Base-by-base conservation (phyloP, 495 filamentous ascomycete species). In the Podospora fimiseda region DNA sequence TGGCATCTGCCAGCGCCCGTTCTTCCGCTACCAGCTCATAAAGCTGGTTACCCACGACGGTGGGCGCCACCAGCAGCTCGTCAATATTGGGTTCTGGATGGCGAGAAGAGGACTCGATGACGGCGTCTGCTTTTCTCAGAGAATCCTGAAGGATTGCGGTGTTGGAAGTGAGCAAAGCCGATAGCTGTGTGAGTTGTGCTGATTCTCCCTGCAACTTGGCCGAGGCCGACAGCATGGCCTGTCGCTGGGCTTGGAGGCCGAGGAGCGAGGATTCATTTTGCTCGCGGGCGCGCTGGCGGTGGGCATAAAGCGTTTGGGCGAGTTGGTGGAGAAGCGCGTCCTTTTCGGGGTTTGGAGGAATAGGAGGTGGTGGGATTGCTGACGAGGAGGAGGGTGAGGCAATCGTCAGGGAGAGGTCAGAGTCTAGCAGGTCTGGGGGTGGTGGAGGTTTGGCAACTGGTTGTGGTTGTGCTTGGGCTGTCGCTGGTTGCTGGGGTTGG, bases 311-410 rank as follows among this genome's bases (percentile, higher is more conserved):
- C 1, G 83, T 80, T 21, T 74, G 73, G 43, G 87, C 88, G 20
- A 98, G 78, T 14, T 88, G 85, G 40, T 83, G 79, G 9, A 95
- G 79, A 20, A 98, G 81, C 30, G 84, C 83, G 65, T 96, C 90
- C 64, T 96, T 98, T 71, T 98, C 90, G 6, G 93, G 93, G 65
- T 98, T 98, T 1, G 90, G 92, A 1, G 93, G 93, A 47, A 95
- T 88, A 9, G 91, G 92, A 0, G 92, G 92, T 0, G 88, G 82
- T 7, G 77, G 68, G 36, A 72, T 56, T 27, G 64, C 60, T 3
- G 70, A 64, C 42, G 80, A 69, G 9, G 81, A 68, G 9, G 88
- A 84, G 27, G n/a, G n/a, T n/a, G n/a, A n/a, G n/a, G n/a, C n/a
- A n/a, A 90, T 77, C 44, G 85, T 69, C 16, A 89, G 51, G 74